These are phyloP conservation scores for Tylopilus vinaceipallidus DNA, from an alignment of 768 basidiomycete genomes.

Conservation along the genomic window DNA sequence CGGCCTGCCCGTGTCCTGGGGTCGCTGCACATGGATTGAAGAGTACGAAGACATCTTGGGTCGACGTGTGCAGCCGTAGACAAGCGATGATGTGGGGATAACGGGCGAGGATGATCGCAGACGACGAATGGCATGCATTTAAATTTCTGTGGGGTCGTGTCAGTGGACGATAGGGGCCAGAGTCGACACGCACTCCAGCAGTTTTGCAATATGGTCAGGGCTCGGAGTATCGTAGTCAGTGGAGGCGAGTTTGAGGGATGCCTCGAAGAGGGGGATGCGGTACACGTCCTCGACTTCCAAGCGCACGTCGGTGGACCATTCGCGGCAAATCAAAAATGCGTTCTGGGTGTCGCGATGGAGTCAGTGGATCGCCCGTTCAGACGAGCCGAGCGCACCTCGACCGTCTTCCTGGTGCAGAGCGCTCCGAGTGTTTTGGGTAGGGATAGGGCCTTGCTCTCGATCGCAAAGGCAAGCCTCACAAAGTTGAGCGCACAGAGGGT, in stretches of 20 bases:
- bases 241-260: slow-evolving; percentile 35
- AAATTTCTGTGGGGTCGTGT: slow-evolving; percentile 22
- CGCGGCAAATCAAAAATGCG: slow-evolving; percentile 46
- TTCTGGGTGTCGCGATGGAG: slow-evolving; percentile 36
- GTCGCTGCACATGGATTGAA: slow-evolving; percentile 63
- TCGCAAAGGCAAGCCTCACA: slow-evolving; percentile 43
- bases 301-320: slow-evolving; percentile 44
- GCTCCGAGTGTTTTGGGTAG: slow-evolving; percentile 10
- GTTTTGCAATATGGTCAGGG: slow-evolving; percentile 29
- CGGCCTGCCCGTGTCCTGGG: slow-evolving; percentile 47
- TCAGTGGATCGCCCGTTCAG: background rate
- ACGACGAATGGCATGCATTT: slow-evolving; percentile 19
- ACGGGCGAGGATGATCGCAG: slow-evolving; percentile 50
- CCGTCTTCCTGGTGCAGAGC: slow-evolving; percentile 12
- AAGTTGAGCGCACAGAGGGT: slow-evolving; percentile 62
- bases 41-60: slow-evolving; percentile 45
- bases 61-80: slow-evolving; percentile 31
- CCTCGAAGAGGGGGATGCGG: slow-evolving; percentile 45
- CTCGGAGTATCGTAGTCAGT: slow-evolving; percentile 37
- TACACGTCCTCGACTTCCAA: slow-evolving; percentile 53
- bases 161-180: background rate
- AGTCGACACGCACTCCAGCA: slow-evolving; percentile 17
- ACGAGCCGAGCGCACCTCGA: slow-evolving; percentile 17
- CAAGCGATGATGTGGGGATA: slow-evolving; percentile 59
- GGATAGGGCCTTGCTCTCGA: background rate